Conservation (phyloP, 169 alveolate genomes). For the Cryptosporidium andersoni region DNA sequence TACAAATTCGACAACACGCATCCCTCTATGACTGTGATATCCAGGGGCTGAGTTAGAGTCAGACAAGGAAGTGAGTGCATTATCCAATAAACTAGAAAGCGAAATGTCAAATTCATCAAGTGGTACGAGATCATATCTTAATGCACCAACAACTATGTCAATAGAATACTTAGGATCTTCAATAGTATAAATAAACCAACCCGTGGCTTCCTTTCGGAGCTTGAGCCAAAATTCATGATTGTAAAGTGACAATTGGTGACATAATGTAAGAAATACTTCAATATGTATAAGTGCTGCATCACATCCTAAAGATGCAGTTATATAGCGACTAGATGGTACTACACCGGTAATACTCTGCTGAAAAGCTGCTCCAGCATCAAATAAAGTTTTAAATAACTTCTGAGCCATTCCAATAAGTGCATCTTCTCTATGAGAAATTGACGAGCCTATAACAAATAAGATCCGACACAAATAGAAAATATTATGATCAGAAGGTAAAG, state of each 20-base stretch:
- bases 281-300: slow-evolving; percentile 63
- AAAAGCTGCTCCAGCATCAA: slow-evolving; percentile 69
- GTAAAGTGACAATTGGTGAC: slow-evolving; percentile 28
- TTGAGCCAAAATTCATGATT: slow-evolving; percentile 33
- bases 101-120: slow-evolving; percentile 20
- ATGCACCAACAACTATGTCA: slow-evolving; percentile 52
- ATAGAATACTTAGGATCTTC: slow-evolving; percentile 67
- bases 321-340: slow-evolving; percentile 38
- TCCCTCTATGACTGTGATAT: neutral
- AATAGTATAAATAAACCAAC: slow-evolving; percentile 59
- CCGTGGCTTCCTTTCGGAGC: slow-evolving; percentile 58
- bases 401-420: slow-evolving; percentile 56
- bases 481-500: slow-evolving; percentile 55
- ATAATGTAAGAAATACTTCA: slow-evolving; percentile 42
- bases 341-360: slow-evolving; percentile 61
- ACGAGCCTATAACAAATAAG: slow-evolving; percentile 15
- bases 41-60: slow-evolving; percentile 1
- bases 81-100: slow-evolving; percentile 27
- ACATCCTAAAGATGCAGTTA: slow-evolving; percentile 63
- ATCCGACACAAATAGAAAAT: slow-evolving; percentile 37
- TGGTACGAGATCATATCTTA: slow-evolving; percentile 51
- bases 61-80: neutral
- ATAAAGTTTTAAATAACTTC: slow-evolving; percentile 38
- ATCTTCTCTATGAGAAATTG: slow-evolving; percentile 66
- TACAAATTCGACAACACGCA: slow-evolving; percentile 20